phyloP scores from a whole-genome alignment of 257 asterid species.

The Coffea eugenioides region DNA sequence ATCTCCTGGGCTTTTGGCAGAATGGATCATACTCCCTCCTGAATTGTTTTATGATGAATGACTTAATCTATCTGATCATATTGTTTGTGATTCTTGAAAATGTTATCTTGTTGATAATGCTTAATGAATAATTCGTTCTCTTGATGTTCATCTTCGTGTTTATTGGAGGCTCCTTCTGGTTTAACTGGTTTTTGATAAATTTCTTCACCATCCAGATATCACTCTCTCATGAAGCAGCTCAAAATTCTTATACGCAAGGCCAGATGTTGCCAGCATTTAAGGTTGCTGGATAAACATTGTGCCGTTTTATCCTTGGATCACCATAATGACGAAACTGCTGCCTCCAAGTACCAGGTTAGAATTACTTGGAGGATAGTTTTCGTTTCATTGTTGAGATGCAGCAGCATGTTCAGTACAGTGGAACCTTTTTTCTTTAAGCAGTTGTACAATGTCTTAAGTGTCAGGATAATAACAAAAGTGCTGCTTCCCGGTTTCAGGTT shows the following conservation, averaged over 20 bases:
- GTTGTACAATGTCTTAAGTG: neutral
- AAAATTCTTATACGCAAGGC: slow-evolving; percentile 55
- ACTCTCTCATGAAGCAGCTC: slow-evolving; percentile 58
- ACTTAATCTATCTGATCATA: neutral
- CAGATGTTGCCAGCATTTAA: slow-evolving; percentile 43
- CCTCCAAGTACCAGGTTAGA: slow-evolving; percentile 46
- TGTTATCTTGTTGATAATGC: neutral
- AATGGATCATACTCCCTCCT: neutral
- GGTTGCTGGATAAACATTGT: slow-evolving; percentile 85
- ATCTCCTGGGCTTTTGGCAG: neutral
- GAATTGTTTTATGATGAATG: neutral
- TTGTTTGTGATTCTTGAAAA: neutral
- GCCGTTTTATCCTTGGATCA: slow-evolving; percentile 36
- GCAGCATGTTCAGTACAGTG: too few species aligned
- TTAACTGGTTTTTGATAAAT: slow-evolving; percentile 16
- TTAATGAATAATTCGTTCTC: neutral
- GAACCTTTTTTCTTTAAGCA: neutral
- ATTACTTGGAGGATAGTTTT: neutral
- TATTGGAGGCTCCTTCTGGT: neutral
- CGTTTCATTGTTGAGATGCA: slow-evolving; percentile 17
- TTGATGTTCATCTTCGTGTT: neutral
- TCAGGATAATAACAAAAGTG: too few species aligned
- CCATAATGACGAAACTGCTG: slow-evolving; percentile 23
- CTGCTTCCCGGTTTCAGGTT: too few species aligned
- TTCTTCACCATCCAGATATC: slow-evolving; percentile 52